Evolutionary conservation across 1,139 yeast genomes (phyloP), one percentile per base, ranked within the genome.

Genomic region (Spathaspora jeffriesii): DNA sequence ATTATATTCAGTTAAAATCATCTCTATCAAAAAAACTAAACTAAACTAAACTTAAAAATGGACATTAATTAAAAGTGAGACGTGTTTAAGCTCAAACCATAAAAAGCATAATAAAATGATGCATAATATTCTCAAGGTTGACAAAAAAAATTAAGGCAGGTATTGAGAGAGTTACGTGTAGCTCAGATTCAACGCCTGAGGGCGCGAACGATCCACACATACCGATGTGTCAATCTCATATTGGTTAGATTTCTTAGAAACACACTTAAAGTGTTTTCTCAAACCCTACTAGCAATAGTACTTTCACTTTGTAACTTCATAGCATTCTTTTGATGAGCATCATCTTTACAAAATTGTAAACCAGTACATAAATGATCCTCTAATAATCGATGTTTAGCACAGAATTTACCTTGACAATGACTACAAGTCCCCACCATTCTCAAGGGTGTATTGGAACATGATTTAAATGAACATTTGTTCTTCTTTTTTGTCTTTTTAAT

Each of bases 391-490:
- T 90, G 97, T 61, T 86, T 86, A 37, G 95, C 88, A 67, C 97
- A 90, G 65, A 83, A 90, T 61, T 85, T 87, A 41, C 96, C 96
- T 46, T 83, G 82, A 64, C 97, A 91, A 61, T 85, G 88, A 49
- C 84, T 79, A 65, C 97, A 91, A 64, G 86, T 91, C 37, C 97
- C 97, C 36, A 88, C 95, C 71, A 90, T 87, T 53, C 96, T 80
- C 50, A 89, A 78, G 1, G 93, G 90, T 4, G 81, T 73, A 14
- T 87, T 77, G 28, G 77, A 71, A 66, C 97, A 90, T 40, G 71
- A 64, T 43, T 69, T 70, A 65, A 82, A 82, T 22, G 84, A 72
- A 65, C 96, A 89, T 49, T 78, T 75, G 64, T 78, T 78, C 67
- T 84, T 82, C 68, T 82, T 76, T 61, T 73, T 65, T 58, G 74